Conservation (phyloP, 2,329 filamentous ascomycete genomes). For the Neonectria neomacrospora region DNA sequence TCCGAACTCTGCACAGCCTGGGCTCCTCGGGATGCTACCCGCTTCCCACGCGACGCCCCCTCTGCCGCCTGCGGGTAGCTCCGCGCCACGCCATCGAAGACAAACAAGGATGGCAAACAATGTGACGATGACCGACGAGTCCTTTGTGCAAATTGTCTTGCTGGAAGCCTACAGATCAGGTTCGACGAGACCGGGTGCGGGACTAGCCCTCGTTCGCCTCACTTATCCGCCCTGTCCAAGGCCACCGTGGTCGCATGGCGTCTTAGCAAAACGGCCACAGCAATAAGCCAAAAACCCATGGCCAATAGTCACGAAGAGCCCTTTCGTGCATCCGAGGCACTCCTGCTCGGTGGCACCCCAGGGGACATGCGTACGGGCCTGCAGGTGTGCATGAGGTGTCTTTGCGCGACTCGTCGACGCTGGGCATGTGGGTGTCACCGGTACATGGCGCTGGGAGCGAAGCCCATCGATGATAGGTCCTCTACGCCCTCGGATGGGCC, state of each 20-base stretch:
- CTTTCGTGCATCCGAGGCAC: background rate
- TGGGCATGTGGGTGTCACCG: conserved; percentile 17
- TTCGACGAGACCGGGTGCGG: background rate
- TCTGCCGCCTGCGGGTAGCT: background rate
- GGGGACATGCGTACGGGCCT: background rate
- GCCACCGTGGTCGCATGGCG: background rate
- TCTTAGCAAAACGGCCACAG: background rate
- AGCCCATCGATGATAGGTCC: conserved; percentile 19
- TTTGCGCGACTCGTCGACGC: background rate
- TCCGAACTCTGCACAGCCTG: background rate
- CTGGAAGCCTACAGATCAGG: background rate
- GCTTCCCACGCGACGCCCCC: conserved; percentile 2
- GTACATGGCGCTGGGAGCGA: conserved; percentile 20
- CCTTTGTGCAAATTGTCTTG: background rate
- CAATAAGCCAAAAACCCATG: background rate
- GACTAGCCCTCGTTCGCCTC: conserved; percentile 9
- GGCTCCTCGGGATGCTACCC: background rate
- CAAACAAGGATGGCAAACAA: conserved; percentile 1
- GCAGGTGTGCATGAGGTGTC: background rate
- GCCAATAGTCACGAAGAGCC: background rate
- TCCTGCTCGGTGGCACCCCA: background rate
- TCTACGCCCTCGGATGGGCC: background rate
- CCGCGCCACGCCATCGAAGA: conserved; percentile 2
- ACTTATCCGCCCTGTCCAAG: conserved; percentile 11
- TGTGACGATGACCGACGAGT: no score